These are phyloP conservation scores for Solanum medicagineum DNA, from an alignment of 257 asterid species.

Conservation along the genomic window DNA sequence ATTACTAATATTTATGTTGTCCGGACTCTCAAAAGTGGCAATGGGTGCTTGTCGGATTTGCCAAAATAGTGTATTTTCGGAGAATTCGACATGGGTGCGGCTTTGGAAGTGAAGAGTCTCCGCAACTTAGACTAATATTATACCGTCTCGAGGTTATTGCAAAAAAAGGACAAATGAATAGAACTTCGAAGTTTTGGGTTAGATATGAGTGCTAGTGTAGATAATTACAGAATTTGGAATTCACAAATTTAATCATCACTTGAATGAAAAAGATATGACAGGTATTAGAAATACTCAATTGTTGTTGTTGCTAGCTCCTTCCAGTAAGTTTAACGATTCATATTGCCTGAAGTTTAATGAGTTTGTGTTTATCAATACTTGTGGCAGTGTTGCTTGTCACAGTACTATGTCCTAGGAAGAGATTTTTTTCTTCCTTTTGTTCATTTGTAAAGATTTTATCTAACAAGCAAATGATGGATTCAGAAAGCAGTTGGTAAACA, in stretches of 20 bases:
- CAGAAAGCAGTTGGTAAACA: slow-evolving; percentile 16
- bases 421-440: neutral
- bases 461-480: slow-evolving; percentile 1
- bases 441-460: neutral
- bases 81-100: no score
- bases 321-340: neutral
- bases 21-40: no score
- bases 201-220: neutral
- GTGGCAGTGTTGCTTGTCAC: neutral
- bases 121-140: no score
- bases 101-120: no score
- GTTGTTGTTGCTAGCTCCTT: neutral
- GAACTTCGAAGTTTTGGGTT: neutral
- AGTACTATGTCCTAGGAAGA: neutral
- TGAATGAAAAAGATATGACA: neutral
- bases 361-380: neutral
- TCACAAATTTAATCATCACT: neutral
- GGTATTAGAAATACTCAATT: neutral
- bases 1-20: neutral
- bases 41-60: no score
- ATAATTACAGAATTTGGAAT: neutral
- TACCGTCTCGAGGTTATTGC: neutral
- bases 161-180: neutral
- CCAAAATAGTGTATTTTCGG: no score
- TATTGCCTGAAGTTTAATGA: neutral